A percentile compares a stretch with the other conserved stretches of the same genome.
phyloP scores from a whole-genome alignment of 257 asterid genomes.

The Coffea canephora region DNA sequence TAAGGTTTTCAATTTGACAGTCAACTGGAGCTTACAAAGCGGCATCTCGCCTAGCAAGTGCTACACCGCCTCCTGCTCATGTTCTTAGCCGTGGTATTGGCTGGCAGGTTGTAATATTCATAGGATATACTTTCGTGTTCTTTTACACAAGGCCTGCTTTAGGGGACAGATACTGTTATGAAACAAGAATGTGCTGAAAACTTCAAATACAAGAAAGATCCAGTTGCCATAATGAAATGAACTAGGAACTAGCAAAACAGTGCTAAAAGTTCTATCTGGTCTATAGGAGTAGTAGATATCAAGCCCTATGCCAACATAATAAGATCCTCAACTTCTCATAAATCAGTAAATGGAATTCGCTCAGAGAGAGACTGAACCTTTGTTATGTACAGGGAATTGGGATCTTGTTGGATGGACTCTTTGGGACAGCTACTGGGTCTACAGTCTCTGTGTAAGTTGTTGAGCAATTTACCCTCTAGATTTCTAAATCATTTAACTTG shows the following conservation, averaged over 20 bases:
- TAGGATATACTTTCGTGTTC: background rate
- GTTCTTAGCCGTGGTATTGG: conserved; percentile 99
- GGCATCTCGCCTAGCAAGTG: conserved; percentile 94
- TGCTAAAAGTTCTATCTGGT: background rate
- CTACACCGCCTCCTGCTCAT: conserved; percentile 98
- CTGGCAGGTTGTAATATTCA: conserved; percentile 66
- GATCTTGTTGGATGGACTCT: conserved; percentile 75
- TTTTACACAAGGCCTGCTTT: background rate
- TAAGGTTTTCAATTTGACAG: conserved; percentile 37
- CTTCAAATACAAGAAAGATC: background rate
- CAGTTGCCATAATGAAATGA: background rate
- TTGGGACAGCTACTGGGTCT: conserved; percentile 82
- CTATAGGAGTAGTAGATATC: background rate
- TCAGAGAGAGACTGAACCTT: background rate
- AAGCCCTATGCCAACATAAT: background rate
- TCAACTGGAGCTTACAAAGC: conserved; percentile 98
- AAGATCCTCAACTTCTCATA: background rate
- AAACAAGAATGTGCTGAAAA: background rate
- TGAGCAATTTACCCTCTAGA: background rate
- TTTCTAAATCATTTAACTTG: background rate
- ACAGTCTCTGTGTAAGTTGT: conserved; percentile 84
- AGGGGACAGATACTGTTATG: background rate
- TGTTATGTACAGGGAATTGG: conserved; percentile 68
- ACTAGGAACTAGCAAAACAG: background rate
- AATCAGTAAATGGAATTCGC: background rate